Evolutionary conservation across 257 asterid genomes (phyloP).

Genomic region (Eucommia ulmoides): DNA sequence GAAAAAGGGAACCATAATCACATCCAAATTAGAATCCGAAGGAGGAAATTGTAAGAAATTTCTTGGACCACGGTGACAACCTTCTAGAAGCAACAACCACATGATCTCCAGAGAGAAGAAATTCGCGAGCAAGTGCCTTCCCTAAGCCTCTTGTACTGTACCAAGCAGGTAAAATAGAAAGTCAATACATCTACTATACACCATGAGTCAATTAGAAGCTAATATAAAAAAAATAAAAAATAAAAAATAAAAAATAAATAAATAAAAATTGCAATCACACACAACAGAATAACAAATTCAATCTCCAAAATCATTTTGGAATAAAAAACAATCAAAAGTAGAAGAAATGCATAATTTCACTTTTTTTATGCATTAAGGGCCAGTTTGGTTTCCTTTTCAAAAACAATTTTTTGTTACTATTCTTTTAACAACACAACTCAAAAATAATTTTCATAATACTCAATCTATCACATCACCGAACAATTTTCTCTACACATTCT

Average conservation of each 20-base stretch:
- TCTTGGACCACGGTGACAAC: constrained; percentile 21
- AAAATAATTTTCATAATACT: too few species aligned
- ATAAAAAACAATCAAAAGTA: background rate
- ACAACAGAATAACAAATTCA: background rate
- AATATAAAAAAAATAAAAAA: background rate
- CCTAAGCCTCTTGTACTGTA: constrained; percentile 95
- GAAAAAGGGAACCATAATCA: too few species aligned
- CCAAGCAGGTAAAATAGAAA: constrained; percentile 5
- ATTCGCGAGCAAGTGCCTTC: constrained; percentile 95
- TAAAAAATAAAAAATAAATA: background rate
- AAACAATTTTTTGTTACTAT: too few species aligned
- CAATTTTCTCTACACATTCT: too few species aligned
- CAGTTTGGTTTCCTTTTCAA: too few species aligned
- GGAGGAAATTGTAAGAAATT: too few species aligned
- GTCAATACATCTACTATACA: background rate
- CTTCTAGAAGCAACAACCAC: constrained; percentile 83
- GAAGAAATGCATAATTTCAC: too few species aligned
- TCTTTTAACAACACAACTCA: too few species aligned
- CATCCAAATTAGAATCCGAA: too few species aligned
- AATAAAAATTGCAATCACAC: background rate
- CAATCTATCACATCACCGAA: too few species aligned
- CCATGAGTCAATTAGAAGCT: background rate
- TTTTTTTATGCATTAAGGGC: too few species aligned
- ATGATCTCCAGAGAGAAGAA: constrained; percentile 91
- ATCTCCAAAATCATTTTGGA: background rate